Evolutionary conservation across 2,329 filamentous ascomycete genomes (phyloP).

Genomic region (Ascochyta lentis): DNA sequence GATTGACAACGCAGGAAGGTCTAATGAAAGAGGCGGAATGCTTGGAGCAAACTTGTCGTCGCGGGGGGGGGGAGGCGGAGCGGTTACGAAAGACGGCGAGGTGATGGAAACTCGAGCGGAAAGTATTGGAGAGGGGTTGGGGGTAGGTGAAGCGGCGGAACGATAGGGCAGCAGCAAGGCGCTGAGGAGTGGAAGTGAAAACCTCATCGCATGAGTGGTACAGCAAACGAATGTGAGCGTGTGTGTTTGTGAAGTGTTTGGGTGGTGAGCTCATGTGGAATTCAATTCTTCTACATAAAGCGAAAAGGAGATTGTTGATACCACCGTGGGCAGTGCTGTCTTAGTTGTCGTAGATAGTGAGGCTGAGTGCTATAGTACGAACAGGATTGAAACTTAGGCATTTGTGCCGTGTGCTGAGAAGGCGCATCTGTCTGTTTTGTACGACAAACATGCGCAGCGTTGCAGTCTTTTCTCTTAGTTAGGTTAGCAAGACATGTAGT

Average conservation of each 20-base stretch:
- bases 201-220: constrained; percentile 19
- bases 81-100: constrained; percentile 6
- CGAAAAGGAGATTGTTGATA: constrained; percentile 13
- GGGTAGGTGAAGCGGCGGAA: constrained; percentile 17
- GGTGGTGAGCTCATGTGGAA: constrained; percentile 1
- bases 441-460: no score
- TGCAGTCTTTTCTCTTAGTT: no score
- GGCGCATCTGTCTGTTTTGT: not conserved
- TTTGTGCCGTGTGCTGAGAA: constrained; percentile 5
- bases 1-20: constrained; percentile 19
- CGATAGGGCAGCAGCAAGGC: constrained; percentile 20
- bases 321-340: constrained; percentile 3
- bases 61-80: constrained; percentile 13
- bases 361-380: constrained; percentile 20
- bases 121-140: constrained; percentile 11
- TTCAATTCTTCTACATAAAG: constrained; percentile 9
- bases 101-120: constrained; percentile 9
- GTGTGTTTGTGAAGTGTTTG: constrained; percentile 1
- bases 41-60: constrained; percentile 16
- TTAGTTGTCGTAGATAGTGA: constrained; percentile 20
- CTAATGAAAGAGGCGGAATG: constrained; percentile 20
- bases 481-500: no score
- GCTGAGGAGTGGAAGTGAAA: constrained; percentile 19
- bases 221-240: constrained; percentile 9
- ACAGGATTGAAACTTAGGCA: constrained; percentile 10